A percentile compares a stretch with the other conserved stretches of the same genome.
These are phyloP conservation scores for Xylaria bambusicola DNA, from an alignment of 495 filamentous ascomycete species.

Conservation along the genomic window DNA sequence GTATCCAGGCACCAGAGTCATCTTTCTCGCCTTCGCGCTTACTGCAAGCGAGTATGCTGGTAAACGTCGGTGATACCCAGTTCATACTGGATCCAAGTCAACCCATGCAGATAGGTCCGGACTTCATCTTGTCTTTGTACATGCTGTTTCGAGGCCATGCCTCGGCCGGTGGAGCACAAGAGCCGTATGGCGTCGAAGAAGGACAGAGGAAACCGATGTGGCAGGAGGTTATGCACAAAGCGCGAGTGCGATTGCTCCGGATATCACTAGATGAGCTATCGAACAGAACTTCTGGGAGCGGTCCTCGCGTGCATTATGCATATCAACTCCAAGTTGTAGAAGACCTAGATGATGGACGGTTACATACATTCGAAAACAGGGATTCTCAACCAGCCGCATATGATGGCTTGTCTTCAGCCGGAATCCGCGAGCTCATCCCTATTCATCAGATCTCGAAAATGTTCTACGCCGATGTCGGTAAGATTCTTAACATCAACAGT, in stretches of 20 bases:
- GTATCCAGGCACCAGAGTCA: slow-evolving; percentile 51
- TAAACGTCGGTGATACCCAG: slow-evolving; percentile 84
- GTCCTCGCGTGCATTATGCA: slow-evolving; percentile 57
- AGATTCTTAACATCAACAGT: slow-evolving; percentile 85
- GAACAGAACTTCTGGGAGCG: slow-evolving; percentile 24
- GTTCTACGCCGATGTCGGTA: slow-evolving; percentile 95
- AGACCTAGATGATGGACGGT: slow-evolving; percentile 87
- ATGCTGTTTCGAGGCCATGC: slow-evolving; percentile 90
- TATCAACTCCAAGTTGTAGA: slow-evolving; percentile 91
- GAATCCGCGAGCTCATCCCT: slow-evolving; percentile 80
- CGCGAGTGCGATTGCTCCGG: slow-evolving; percentile 74
- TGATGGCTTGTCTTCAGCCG: slow-evolving; percentile 71
- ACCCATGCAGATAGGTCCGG: slow-evolving; percentile 83
- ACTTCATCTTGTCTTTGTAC: slow-evolving; percentile 87
- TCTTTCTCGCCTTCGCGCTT: slow-evolving; percentile 77
- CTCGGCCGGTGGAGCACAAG: slow-evolving; percentile 34
- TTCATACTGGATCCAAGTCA: slow-evolving; percentile 65
- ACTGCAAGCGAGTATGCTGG: slow-evolving; percentile 89
- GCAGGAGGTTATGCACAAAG: slow-evolving; percentile 98
- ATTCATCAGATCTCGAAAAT: slow-evolving; percentile 93
- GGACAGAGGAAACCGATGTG: slow-evolving; percentile 74
- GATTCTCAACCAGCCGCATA: slow-evolving; percentile 60
- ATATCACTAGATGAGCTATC: slow-evolving; percentile 29
- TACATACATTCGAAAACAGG: slow-evolving; percentile 76
- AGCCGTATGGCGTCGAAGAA: slow-evolving; percentile 50